Base-by-base conservation (phyloP, 2,329 filamentous ascomycete genomes). In the Stachybotrys elegans region DNA sequence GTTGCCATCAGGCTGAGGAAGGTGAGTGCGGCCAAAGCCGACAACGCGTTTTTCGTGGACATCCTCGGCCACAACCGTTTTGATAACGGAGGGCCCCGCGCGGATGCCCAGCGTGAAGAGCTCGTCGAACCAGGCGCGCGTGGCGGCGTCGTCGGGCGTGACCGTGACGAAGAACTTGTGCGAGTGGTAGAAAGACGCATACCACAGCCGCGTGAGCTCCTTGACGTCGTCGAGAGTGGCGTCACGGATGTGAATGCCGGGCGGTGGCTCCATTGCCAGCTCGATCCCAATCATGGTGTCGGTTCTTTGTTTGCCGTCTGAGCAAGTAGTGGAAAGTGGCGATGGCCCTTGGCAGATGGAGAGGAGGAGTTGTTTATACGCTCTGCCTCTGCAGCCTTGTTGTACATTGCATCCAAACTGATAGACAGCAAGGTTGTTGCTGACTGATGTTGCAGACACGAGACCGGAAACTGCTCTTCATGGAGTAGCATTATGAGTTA, bases 101-200 rank as follows among this genome's bases (percentile, higher is more conserved):
- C n/a, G 27, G n/a, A 43, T 43, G 41, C 41, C 41, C n/a, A 43
- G 35, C 7, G 17, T 22, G 27, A 27, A 43, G 20, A 19, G 27
- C 21, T 43, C 27, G 22, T 23, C 36, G 12, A 43, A 22, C 41
- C 41, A 43, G 17, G 22, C 11, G 14, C 41, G 41, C 11, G 41
- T 43, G 4, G 12, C 27, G 12, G 16, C 27, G 27, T 35, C 27
- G 20, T 43, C 41, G 16, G 41, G 38, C 2, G 41, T 43, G 14
- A 29, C 41, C n/a, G 6, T 16, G 22, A 12, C 27, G 22, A 36
- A 36, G 29, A 43, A 43, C 9, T 34, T 34, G 29, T 43, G 41
- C 12, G 41, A 35, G n/a, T 36, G 12, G 29, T 43, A 11, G 27
- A 43, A 43, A 19, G 41, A 43, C 11, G 16, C 41, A 22, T 43